These are phyloP conservation scores for Sesbania bispinosa DNA, from an alignment of 306 rosid genomes.

Conservation along the genomic window DNA sequence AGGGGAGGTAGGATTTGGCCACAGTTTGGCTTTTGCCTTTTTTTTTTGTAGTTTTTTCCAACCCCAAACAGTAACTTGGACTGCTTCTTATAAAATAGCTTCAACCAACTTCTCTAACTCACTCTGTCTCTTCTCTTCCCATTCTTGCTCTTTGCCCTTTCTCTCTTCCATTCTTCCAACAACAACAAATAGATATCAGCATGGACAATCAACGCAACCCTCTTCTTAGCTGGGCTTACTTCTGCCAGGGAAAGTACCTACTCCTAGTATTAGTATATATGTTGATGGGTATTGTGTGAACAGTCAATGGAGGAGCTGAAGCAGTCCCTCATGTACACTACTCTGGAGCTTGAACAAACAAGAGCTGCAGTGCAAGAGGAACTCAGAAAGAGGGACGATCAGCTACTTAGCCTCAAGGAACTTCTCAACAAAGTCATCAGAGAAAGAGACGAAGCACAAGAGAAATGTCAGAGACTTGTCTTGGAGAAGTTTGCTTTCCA, in stretches of 20 bases:
- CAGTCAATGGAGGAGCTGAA: slow-evolving; percentile 85
- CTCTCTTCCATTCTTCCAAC: not conserved
- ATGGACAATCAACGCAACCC: slow-evolving; percentile 80
- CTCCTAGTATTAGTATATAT: not conserved
- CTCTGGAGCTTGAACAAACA: slow-evolving; percentile 83
- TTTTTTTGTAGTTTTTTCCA: slow-evolving; percentile 24
- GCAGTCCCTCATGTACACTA: slow-evolving; percentile 57
- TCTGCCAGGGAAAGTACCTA: slow-evolving; percentile 67
- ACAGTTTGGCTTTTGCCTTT: slow-evolving; percentile 32
- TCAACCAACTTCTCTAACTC: slow-evolving; percentile 33
- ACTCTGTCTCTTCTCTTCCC: not conserved
- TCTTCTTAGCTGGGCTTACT: slow-evolving; percentile 57
- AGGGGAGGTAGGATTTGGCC: not conserved
- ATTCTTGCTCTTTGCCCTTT: not conserved
- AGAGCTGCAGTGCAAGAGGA: slow-evolving; percentile 68
- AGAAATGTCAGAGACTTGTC: slow-evolving; percentile 59
- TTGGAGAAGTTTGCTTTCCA: slow-evolving; percentile 56
- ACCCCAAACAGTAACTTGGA: slow-evolving; percentile 47
- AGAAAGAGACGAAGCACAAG: slow-evolving; percentile 86
- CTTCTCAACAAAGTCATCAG: slow-evolving; percentile 51
- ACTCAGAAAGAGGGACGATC: slow-evolving; percentile 80
- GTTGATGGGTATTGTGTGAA: not conserved
- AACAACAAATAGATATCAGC: not conserved
- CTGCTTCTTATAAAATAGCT: slow-evolving; percentile 40
- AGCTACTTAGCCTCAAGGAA: slow-evolving; percentile 53